These are phyloP conservation scores for Zygosaccharomyces sapae DNA, from an alignment of 1,139 yeast genomes.

Conservation along the genomic window DNA sequence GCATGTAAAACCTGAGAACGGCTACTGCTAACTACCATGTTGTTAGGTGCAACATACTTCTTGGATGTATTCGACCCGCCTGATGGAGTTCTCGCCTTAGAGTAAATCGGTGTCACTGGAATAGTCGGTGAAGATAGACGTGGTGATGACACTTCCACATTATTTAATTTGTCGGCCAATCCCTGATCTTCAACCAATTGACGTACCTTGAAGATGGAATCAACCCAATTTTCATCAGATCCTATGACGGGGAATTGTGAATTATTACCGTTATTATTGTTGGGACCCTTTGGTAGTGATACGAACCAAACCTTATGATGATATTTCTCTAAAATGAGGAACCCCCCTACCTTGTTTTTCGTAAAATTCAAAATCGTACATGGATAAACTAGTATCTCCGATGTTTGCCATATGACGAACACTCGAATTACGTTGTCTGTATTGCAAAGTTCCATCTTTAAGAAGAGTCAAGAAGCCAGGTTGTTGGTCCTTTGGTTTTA, in stretches of 20 bases:
- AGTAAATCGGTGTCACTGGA: constrained; percentile 5
- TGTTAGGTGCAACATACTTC: constrained; percentile 19
- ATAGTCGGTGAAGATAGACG: constrained; percentile 7
- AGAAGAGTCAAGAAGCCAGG: constrained; percentile 39
- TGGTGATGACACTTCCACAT: constrained; percentile 9
- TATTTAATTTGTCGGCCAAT: constrained; percentile 13
- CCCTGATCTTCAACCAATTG: constrained; percentile 37
- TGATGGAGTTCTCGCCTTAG: constrained; percentile 17
- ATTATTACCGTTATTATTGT: constrained; percentile 8
- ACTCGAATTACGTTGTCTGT: constrained; percentile 38
- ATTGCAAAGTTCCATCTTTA: constrained; percentile 39
- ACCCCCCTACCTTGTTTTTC: constrained; percentile 52
- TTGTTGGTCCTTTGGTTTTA: constrained; percentile 37
- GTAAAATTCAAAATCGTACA: constrained; percentile 74
- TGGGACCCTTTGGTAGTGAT: constrained; percentile 36
- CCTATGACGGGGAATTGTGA: constrained; percentile 31
- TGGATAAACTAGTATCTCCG: constrained; percentile 57
- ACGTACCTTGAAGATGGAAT: constrained; percentile 47
- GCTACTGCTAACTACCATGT: constrained; percentile 35
- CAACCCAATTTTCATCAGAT: constrained; percentile 44
- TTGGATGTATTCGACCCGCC: constrained; percentile 11
- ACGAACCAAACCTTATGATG: constrained; percentile 59
- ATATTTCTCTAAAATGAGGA: constrained; percentile 58
- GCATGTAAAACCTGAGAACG: constrained; percentile 33
- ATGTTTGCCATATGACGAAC: constrained; percentile 26